phyloP scores from a whole-genome alignment of 1,139 yeast species.

The Sugiyamaella novakii region DNA sequence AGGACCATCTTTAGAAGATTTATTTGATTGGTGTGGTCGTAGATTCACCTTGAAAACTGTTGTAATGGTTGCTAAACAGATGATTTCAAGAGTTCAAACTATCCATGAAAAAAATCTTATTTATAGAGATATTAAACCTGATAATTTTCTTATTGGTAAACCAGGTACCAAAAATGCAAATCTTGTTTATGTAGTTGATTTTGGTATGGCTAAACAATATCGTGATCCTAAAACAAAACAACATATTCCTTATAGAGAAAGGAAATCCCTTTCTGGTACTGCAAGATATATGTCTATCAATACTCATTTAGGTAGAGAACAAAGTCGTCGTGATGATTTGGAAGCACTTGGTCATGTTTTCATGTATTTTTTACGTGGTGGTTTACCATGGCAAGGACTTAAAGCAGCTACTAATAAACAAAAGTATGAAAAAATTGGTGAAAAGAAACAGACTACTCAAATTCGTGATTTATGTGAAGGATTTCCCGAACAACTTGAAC shows the following conservation, averaged over 20 bases:
- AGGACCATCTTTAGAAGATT: constrained; percentile 94
- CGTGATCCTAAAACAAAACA: constrained; percentile 93
- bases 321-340: constrained; percentile 91
- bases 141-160: constrained; percentile 83
- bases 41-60: constrained; percentile 85
- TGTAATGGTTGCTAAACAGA: constrained; percentile 87
- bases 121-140: constrained; percentile 95
- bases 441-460: constrained; percentile 84
- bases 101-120: constrained; percentile 89
- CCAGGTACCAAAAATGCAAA: constrained; percentile 54
- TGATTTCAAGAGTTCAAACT: constrained; percentile 82
- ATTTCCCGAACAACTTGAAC: constrained; percentile 84
- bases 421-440: constrained; percentile 95
- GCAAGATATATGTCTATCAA: constrained; percentile 98
- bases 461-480: constrained; percentile 78
- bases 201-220: constrained; percentile 98
- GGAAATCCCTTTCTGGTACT: constrained; percentile 91
- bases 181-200: constrained; percentile 60
- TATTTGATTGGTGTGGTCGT: constrained; percentile 98
- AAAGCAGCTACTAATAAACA: constrained; percentile 98
- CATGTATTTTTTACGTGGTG: constrained; percentile 89
- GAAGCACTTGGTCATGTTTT: constrained; percentile 96
- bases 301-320: constrained; percentile 96
- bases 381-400: constrained; percentile 97
- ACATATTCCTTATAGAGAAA: constrained; percentile 95